A percentile compares a stretch with the other conserved stretches of the same genome.
These are phyloP conservation scores for Gilbertella persicaria DNA, from an alignment of 371 early-diverging fungal species.

Conservation along the genomic window DNA sequence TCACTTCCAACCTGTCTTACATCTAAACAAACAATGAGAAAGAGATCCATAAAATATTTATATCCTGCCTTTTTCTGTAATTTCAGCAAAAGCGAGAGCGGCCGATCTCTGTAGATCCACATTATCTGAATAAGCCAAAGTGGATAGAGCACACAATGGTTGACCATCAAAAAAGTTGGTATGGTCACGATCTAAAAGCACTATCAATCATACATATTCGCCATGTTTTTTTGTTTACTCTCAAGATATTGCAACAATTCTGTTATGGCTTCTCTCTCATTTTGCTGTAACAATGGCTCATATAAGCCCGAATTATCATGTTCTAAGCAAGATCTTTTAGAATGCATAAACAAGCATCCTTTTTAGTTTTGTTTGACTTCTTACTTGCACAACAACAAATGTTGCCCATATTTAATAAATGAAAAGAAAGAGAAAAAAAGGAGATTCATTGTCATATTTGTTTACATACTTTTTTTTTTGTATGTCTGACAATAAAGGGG, in stretches of 20 bases:
- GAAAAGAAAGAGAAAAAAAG: slow-evolving; percentile 96
- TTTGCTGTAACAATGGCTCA: slow-evolving; percentile 82
- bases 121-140: slow-evolving; percentile 83
- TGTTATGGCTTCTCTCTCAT: slow-evolving; percentile 84
- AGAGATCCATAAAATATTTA: too few relatives aligned
- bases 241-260: slow-evolving; percentile 82
- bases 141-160: slow-evolving; percentile 80
- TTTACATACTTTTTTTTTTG: too few relatives aligned
- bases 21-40: too few relatives aligned
- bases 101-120: slow-evolving; percentile 88
- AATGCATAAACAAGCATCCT: too few relatives aligned
- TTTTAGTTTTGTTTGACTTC: too few relatives aligned
- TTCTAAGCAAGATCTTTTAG: slow-evolving; percentile 24
- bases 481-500: too few relatives aligned
- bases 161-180: slow-evolving; percentile 90
- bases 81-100: slow-evolving; percentile 90
- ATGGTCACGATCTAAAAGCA: slow-evolving; percentile 64
- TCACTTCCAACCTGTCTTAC: slow-evolving; percentile 79
- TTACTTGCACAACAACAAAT: too few relatives aligned
- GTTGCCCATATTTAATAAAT: slow-evolving; percentile 78
- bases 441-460: too few relatives aligned
- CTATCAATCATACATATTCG: neutral
- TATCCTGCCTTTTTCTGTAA: slow-evolving; percentile 91
- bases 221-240: slow-evolving; percentile 51
- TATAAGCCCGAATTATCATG: slow-evolving; percentile 54